Conservation (phyloP, 2,329 filamentous ascomycete species). For the Penicillium freii region DNA sequence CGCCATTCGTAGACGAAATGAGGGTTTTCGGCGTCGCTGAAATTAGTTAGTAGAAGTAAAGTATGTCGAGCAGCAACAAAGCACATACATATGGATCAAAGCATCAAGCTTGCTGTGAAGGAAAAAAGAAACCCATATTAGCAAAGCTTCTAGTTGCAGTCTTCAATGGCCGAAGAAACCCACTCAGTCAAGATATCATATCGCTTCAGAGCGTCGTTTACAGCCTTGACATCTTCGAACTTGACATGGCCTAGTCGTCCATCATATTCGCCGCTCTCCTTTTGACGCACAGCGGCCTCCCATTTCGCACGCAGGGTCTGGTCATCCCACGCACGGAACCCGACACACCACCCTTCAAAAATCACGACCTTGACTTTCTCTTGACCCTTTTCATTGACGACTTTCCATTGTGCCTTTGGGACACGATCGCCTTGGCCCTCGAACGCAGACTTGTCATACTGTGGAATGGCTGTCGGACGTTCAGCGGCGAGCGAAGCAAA, state of each 20-base stretch:
- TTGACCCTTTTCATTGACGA: constrained; percentile 43
- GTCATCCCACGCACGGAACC: constrained; percentile 67
- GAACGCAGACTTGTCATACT: constrained; percentile 81
- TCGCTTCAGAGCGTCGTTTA: constrained; percentile 57
- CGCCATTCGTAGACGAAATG: constrained; percentile 83
- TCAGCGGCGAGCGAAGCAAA: constrained; percentile 59
- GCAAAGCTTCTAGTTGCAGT: background rate
- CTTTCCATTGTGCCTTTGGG: constrained; percentile 61
- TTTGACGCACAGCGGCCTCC: constrained; percentile 45
- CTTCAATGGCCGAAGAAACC: constrained; percentile 14
- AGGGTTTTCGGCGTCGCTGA: constrained; percentile 66
- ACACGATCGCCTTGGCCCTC: constrained; percentile 73
- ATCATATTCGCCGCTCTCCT: constrained; percentile 52
- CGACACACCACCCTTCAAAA: constrained; percentile 89
- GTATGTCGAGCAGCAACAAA: background rate
- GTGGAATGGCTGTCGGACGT: constrained; percentile 61
- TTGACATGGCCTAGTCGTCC: constrained; percentile 55
- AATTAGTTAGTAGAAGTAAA: background rate
- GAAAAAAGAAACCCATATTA: constrained; percentile 14
- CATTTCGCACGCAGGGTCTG: constrained; percentile 56
- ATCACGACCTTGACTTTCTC: constrained; percentile 62
- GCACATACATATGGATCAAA: constrained; percentile 60
- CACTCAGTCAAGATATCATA: constrained; percentile 61
- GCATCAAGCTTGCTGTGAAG: constrained; percentile 54
- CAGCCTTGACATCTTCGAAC: constrained; percentile 55